Base-by-base conservation (phyloP, 345 rosid genomes). In the Lepidium sativum region DNA sequence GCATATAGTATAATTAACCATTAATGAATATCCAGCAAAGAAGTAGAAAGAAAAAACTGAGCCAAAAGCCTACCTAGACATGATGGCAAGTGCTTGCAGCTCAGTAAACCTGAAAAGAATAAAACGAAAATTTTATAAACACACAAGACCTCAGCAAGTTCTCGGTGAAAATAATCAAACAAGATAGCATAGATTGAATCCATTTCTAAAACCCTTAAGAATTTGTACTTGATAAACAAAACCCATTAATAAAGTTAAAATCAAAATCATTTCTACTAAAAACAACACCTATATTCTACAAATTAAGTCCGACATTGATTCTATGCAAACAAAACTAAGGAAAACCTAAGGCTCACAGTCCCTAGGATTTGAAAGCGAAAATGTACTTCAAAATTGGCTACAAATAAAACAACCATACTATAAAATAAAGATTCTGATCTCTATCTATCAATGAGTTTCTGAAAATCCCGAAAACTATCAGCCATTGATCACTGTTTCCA, bases 21-120 rank as follows among this genome's bases (percentile, higher is more conserved):
- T 13, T 5, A 20, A n/a, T 13, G 35, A 33, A 10, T 38, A 27
- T 23, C 14, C 40, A 48, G 8, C 18, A 32, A 66, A 27, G 14
- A 14, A 18, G 1, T 16, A 2, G 5, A 55, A 25, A 25, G 6
- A 5, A 5, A 25, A 18, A 50, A 11, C 31, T 42, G 61, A 45
- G 35, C n/a, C 40, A 64, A 63, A 64, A 61, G 34, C 71, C 2
- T 15, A 72, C 76, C 71, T 65, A 42, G 71, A 72, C 76, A 72
- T 72, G 54, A 65, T 72, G 16, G 6, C 18, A 31, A 65, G 70
- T 21, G 64, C 32, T 63, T 39, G 45, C 47, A 64, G 66, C 53
- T 58, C 49, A 23, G 61, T 25, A 49, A 65, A 51, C 71, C 71
- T 50, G 65, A 8, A 41, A n/a, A 27, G 31, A 25, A 25, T 25